Evolutionary conservation across 2,329 filamentous ascomycete genomes (phyloP).

Genomic region (Xylaria arbuscula): DNA sequence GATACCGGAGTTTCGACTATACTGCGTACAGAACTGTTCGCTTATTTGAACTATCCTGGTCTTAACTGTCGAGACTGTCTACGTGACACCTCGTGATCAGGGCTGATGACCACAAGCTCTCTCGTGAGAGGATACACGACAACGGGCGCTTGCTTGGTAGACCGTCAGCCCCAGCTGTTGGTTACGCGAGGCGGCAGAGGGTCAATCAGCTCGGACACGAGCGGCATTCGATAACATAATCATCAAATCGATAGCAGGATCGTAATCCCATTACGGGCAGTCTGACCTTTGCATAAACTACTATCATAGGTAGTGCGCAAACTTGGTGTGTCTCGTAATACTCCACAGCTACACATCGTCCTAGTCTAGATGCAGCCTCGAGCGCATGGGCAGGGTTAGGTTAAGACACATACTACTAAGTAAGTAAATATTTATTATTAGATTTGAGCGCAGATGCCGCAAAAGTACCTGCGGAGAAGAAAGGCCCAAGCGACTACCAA

Average conservation of each 20-base stretch:
- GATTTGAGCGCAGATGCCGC: constrained; percentile 10
- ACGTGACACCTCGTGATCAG: constrained; percentile 23
- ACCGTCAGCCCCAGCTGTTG: neutral
- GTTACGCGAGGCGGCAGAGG: constrained; percentile 27
- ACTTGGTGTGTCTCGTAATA: neutral
- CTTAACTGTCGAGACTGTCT: constrained; percentile 13
- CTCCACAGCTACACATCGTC: neutral
- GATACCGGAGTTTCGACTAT: constrained; percentile 28
- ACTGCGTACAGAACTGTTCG: neutral
- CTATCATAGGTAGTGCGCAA: neutral
- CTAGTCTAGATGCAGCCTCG: neutral
- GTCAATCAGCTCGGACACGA: constrained; percentile 18
- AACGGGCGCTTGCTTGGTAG: constrained; percentile 15
- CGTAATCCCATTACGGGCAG: neutral
- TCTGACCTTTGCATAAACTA: constrained; percentile 12
- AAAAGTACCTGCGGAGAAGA: neutral
- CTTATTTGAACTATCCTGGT: constrained; percentile 16
- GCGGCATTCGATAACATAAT: neutral
- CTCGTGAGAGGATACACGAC: constrained; percentile 26
- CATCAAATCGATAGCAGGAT: neutral
- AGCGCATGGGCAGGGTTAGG: neutral
- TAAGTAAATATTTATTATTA: constrained; percentile 26
- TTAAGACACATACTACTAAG: too few relatives aligned
- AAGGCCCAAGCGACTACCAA: neutral
- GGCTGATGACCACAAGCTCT: constrained; percentile 19